Percentiles rank a stretch among this genome's conserved stretches.
phyloP scores from a whole-genome alignment of 1,284 basidiomycete genomes.

The Trametes sp. region DNA sequence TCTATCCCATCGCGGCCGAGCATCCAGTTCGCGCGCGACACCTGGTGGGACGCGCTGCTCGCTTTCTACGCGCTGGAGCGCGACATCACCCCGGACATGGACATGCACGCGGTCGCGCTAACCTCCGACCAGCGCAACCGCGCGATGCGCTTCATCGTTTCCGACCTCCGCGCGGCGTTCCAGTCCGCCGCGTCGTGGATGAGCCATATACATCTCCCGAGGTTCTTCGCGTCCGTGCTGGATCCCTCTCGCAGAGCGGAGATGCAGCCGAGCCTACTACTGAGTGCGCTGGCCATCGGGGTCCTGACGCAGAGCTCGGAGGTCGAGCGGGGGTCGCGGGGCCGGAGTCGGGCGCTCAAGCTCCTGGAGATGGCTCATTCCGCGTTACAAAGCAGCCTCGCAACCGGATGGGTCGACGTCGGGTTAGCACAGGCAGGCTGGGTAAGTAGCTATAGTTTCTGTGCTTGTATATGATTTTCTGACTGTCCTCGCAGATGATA shows the following conservation, averaged over 20 bases:
- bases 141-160: conserved; percentile 53
- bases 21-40: conserved; percentile 67
- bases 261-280: conserved; percentile 72
- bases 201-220: conserved; percentile 73
- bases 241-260: conserved; percentile 57
- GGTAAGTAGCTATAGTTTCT: conserved; percentile 51
- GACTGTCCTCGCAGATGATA: conserved; percentile 56
- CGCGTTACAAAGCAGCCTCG: conserved; percentile 72
- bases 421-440: conserved; percentile 75
- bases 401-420: conserved; percentile 73
- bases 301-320: conserved; percentile 76
- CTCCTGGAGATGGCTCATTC: conserved; percentile 72
- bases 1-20: conserved; percentile 52
- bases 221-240: conserved; percentile 65
- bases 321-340: conserved; percentile 48
- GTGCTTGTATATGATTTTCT: not conserved
- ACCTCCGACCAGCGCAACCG: conserved; percentile 53
- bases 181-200: conserved; percentile 70
- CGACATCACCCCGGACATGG: conserved; percentile 17
- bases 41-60: conserved; percentile 81
- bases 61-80: conserved; percentile 56
- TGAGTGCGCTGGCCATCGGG: conserved; percentile 69
- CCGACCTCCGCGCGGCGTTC: conserved; percentile 70
- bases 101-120: conserved; percentile 43
- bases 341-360: conserved; percentile 60